A percentile compares a stretch with the other conserved stretches of the same genome.
Conservation (phyloP, 352 stramenopile species). For the Globisporangium nunn region DNA sequence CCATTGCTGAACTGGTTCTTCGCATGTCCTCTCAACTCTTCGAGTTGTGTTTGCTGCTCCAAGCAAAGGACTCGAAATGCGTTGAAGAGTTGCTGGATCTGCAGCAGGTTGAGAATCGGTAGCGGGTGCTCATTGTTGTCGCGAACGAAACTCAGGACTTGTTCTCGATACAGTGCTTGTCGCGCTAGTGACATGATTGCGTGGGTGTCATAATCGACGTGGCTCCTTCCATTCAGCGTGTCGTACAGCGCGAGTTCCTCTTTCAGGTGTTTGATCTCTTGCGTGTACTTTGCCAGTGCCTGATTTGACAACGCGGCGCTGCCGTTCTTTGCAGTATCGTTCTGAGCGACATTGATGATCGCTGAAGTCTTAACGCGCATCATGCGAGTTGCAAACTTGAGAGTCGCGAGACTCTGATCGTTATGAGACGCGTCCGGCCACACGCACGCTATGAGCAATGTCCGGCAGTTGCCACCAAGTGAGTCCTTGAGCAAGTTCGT, state of each 20-base stretch:
- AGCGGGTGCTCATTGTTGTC: conserved; percentile 18
- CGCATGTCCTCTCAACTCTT: background rate
- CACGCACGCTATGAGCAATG: conserved; percentile 82
- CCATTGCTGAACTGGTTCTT: background rate
- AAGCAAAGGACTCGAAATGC: conserved; percentile 38
- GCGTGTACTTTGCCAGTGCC: conserved; percentile 23
- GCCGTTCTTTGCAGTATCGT: background rate
- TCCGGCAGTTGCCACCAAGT: conserved; percentile 73
- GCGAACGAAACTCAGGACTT: conserved; percentile 25
- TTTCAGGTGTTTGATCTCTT: conserved; percentile 48
- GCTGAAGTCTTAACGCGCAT: conserved; percentile 79
- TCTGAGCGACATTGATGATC: conserved; percentile 48
- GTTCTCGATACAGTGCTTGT: conserved; percentile 15
- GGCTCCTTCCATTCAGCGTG: conserved; percentile 36
- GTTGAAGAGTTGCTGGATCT: conserved; percentile 36
- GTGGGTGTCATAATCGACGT: conserved; percentile 24
- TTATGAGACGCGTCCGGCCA: conserved; percentile 67
- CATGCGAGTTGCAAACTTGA: conserved; percentile 89
- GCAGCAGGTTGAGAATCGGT: conserved; percentile 35
- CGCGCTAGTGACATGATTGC: conserved; percentile 9
- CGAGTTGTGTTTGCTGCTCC: conserved; percentile 12
- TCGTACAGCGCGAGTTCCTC: conserved; percentile 61
- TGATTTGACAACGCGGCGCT: conserved; percentile 13
- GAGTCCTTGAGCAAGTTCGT: conserved; percentile 89
- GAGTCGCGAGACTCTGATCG: conserved; percentile 86